Base-by-base conservation (phyloP, 2,329 filamentous ascomycete species). In the Beauveria varroae region DNA sequence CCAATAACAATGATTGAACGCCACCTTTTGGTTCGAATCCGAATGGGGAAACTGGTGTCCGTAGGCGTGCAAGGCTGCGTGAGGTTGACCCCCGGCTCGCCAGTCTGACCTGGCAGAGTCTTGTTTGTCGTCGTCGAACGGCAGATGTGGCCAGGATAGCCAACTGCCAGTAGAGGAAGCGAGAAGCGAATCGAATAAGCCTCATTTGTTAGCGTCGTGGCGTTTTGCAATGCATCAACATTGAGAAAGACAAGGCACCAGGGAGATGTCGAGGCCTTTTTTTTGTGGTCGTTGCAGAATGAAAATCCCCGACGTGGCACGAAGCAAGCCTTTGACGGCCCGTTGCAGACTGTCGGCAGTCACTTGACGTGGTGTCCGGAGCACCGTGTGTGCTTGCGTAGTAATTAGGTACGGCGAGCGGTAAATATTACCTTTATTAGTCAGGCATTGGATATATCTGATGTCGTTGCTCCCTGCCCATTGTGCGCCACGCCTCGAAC, bases 41-140 rank as follows among this genome's bases (percentile, higher is more conserved):
- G 34, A 52, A 59, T 59, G 26, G 37, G 41, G 47, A 40, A 40
- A 52, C 47, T 58, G 34, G 46, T 53, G 57, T 59, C 57, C 26
- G 57, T 59, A 49, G 57, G 30, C 47, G 52, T 30, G 56, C 57
- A 59, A 59, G 57, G 57, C 57, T 59, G 57, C 46, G n/a, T 7
- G 26, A 57, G 49, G 49, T 52, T 24, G 49, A 52, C 53, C 12
- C 40, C 52, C 22, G 10, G 51, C 40, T 51, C 26, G 49, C 22
- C 16, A 8, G 16, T 28, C 18, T 34, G 14, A 14, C 22, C n/a
- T 40, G 20, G 22, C 46, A 37, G 1, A 34, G 12, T 37, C 34
- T 37, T 37, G 34, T 37, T 37, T 12, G 12, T 37, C 30, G 30
- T 34, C 12, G 34, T 37, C 34, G 14, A 37, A 37, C 34, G 34